A percentile compares a stretch with the other conserved stretches of the same genome.
Evolutionary conservation across 495 filamentous ascomycete genomes (phyloP).

Genomic region (Daldinia grandis): DNA sequence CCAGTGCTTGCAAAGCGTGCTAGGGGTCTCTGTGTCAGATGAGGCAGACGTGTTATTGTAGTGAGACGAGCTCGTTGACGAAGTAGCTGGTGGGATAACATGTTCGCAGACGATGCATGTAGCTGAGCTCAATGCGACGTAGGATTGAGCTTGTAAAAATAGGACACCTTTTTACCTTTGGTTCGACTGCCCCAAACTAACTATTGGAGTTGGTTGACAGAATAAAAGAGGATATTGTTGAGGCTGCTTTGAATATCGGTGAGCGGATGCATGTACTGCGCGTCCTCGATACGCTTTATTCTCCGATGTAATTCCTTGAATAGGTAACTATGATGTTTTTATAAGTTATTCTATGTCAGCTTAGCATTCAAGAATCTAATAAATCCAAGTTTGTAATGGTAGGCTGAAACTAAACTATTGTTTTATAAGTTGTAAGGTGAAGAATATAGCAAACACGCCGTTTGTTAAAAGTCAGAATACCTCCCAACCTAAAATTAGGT

Average conservation of each 20-base stretch:
- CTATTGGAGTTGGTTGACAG: background rate
- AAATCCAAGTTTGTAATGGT: background rate
- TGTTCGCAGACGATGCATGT: conserved; percentile 18
- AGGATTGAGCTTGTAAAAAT: background rate
- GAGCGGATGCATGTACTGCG: background rate
- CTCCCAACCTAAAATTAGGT: too few relatives aligned
- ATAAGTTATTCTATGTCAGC: background rate
- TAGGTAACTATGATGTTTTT: background rate
- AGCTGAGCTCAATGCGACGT: background rate
- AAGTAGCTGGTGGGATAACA: conserved; percentile 30
- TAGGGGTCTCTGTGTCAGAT: conserved; percentile 6
- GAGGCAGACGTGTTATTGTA: conserved; percentile 18
- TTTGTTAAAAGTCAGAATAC: background rate
- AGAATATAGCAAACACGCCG: background rate
- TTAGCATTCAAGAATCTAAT: background rate
- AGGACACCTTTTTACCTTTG: background rate
- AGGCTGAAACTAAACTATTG: background rate
- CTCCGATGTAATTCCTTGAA: background rate
- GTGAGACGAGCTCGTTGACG: conserved; percentile 32
- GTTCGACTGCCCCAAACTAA: background rate
- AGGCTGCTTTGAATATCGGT: background rate
- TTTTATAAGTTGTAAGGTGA: background rate
- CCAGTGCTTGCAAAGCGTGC: conserved; percentile 39
- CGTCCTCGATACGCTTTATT: background rate
- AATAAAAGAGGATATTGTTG: background rate